Evolutionary conservation across 148 eudicot genomes (phyloP).

Genomic region (Oxyria digyna): DNA sequence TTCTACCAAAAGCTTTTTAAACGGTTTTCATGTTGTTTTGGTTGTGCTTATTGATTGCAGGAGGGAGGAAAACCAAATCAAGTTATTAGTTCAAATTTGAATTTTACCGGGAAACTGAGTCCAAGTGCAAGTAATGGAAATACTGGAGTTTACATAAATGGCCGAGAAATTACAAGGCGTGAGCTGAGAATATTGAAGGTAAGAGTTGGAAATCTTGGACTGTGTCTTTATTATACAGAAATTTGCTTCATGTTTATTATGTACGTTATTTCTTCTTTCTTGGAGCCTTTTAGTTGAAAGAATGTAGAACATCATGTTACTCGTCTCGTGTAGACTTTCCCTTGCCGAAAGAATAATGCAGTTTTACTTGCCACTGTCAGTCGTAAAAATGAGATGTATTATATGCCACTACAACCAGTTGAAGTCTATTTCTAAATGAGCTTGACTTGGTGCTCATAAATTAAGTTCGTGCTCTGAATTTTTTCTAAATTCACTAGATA

Average conservation of each 20-base stretch:
- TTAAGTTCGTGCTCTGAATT: no score
- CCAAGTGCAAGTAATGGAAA: constrained; percentile 82
- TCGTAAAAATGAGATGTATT: no score
- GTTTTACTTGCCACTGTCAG: no score
- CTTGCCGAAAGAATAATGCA: no score
- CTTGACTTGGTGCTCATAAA: no score
- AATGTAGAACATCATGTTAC: neutral
- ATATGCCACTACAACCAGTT: no score
- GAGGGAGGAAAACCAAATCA: constrained; percentile 88
- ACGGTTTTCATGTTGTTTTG: neutral
- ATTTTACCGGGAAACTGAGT: constrained; percentile 74
- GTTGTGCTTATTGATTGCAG: constrained; percentile 25
- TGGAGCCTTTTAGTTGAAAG: neutral
- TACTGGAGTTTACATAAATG: constrained; percentile 88
- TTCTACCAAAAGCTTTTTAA: neutral
- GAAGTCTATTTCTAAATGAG: no score
- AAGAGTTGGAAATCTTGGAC: neutral
- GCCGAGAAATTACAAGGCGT: constrained; percentile 91
- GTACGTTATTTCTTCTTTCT: neutral
- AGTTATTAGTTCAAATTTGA: constrained; percentile 76
- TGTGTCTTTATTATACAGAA: neutral
- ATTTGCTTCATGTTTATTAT: neutral
- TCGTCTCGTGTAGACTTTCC: neutral
- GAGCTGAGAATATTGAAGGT: constrained; percentile 84
- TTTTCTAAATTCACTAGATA: no score